phyloP scores from a whole-genome alignment of 768 basidiomycete species.

The Russula emetica region DNA sequence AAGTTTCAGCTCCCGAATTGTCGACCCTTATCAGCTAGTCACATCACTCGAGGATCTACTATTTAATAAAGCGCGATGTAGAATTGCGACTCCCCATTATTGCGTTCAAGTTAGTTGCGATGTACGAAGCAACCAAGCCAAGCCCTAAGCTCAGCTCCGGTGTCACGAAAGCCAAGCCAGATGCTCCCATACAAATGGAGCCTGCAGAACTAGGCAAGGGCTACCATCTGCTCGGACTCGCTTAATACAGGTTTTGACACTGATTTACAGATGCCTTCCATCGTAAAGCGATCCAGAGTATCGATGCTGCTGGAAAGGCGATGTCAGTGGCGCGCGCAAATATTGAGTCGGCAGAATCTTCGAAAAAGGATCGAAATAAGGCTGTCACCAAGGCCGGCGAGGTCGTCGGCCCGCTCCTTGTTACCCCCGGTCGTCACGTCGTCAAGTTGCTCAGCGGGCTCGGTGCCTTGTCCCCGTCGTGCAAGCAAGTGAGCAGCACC shows the following conservation, averaged over 20 bases:
- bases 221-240: neutral
- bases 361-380: conserved; percentile 9
- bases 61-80: neutral
- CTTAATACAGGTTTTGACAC: neutral
- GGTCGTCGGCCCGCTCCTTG: conserved; percentile 13
- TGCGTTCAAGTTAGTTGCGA: neutral
- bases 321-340: conserved; percentile 5
- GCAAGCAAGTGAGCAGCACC: conserved; percentile 13
- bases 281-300: conserved; percentile 4
- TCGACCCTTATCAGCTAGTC: neutral
- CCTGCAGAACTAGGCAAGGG: neutral
- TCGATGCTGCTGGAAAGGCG: conserved; percentile 7
- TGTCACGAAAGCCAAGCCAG: neutral
- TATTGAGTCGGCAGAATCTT: neutral
- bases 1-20: neutral
- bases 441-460: conserved; percentile 11
- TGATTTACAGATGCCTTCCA: conserved; percentile 1
- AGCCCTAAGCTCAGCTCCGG: neutral
- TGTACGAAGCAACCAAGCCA: too few species aligned
- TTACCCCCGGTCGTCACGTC: conserved; percentile 12
- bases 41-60: neutral
- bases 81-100: neutral
- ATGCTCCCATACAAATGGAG: neutral
- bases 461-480: conserved; percentile 19
- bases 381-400: conserved; percentile 9